Evolutionary conservation across 345 rosid species (phyloP).

Genomic region (Mercurialis annua): DNA sequence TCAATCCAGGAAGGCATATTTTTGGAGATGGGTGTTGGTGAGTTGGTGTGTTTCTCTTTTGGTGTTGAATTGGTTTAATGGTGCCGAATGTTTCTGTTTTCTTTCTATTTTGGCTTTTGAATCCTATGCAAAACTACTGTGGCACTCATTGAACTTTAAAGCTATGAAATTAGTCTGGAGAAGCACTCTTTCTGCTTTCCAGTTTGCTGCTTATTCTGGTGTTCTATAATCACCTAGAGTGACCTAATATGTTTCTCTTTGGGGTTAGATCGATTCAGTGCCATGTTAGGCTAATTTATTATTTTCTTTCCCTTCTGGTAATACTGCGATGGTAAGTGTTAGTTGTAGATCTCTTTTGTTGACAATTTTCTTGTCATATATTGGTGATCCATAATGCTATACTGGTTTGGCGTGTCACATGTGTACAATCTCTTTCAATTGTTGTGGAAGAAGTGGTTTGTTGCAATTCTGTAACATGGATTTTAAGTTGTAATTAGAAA

Average conservation of each 20-base stretch:
- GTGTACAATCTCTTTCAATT: neutral
- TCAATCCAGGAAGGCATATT: conserved; percentile 68
- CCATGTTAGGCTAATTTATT: neutral
- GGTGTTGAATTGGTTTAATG: neutral
- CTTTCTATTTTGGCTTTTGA: neutral
- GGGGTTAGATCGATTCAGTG: neutral
- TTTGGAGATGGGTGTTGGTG: conserved; percentile 81
- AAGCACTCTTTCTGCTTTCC: neutral
- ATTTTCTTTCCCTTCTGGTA: conserved; percentile 1
- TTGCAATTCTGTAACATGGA: too few relatives aligned
- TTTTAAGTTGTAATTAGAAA: too few relatives aligned
- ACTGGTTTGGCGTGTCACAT: neutral
- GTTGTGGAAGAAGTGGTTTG: neutral
- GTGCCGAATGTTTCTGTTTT: neutral
- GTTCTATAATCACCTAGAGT: neutral
- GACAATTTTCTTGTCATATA: neutral
- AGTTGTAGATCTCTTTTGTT: neutral
- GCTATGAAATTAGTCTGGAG: neutral
- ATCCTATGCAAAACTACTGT: neutral
- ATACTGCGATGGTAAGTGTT: neutral
- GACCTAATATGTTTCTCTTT: neutral
- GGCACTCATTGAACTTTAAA: neutral
- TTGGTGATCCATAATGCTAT: neutral
- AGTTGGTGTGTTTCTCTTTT: conserved; percentile 3
- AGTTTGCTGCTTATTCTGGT: neutral